Evolutionary conservation across 495 filamentous ascomycete genomes (phyloP), one percentile per base, ranked within the genome.

Genomic region (Penicillium riverlandense): DNA sequence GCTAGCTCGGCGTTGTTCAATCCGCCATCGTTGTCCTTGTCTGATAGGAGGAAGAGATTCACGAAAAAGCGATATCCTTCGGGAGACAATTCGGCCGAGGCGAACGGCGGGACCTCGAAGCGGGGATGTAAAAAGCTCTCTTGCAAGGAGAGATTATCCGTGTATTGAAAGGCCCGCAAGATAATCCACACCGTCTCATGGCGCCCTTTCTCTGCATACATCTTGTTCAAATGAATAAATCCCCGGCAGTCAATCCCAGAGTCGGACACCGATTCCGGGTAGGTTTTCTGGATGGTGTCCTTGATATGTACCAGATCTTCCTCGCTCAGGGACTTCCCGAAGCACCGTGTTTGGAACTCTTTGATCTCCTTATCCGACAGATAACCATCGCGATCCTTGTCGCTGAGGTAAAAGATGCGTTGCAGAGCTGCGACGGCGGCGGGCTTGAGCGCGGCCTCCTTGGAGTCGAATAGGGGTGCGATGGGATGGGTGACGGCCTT

Each of bases 121-220:
- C 85, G 88, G 3, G 92, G 92, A 52, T 88, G 86, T n/a, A 97
- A 72, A 60, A 95, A 96, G 55, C 65, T 84, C 52, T 96, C 88
- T 50, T 91, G 87, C 39, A 98, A 67, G 43, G 85, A 91, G 27
- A 97, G 69, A 52, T 86, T 94, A 63, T 97, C 91, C 2, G 91
- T 94, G 59, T 98, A 97, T 49, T 96, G 88, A 51, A 95, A 95
- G 36, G 89, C 88, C n/a, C 92, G 80, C 37, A 97, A 66, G 45
- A 97, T 95, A 28, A 90, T 85, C 92, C 92, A 98, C 27, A 97
- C 86, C 0, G 92, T 97, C 67, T 98, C 94, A 55, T 98, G 92
- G n/a, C 92, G 82, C 38, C 90, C 92, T 62, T 95, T 96, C 56
- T 96, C 91, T 2, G 89, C 91, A 57, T 95, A 98, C 43, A 96